These are phyloP conservation scores for Vachellia collinsii DNA, from an alignment of 306 rosid species.

Conservation along the genomic window DNA sequence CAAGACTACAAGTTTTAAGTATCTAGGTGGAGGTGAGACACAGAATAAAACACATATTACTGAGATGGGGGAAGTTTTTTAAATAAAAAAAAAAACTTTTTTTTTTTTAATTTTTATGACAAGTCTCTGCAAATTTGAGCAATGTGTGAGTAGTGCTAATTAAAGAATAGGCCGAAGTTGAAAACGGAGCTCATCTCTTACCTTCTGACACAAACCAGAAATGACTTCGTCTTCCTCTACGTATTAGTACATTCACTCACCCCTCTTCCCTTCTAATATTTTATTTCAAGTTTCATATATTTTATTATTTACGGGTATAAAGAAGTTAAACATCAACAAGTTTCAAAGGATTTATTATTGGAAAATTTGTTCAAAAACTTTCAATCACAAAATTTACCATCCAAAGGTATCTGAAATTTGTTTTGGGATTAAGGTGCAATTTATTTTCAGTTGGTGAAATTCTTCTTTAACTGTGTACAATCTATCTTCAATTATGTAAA, in stretches of 20 bases:
- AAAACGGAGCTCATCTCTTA: background rate
- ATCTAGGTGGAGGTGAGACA: background rate
- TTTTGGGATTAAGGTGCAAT: too few species aligned
- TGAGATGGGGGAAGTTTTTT: background rate
- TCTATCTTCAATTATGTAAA: too few species aligned
- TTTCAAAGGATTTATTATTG: too few species aligned
- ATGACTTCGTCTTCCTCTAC: background rate
- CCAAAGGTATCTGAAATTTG: too few species aligned
- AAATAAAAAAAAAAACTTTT: background rate
- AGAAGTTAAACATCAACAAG: too few species aligned
- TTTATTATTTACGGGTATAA: too few species aligned
- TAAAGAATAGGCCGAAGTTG: slow-evolving; percentile 7
- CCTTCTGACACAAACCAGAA: background rate
- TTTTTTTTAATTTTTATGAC: background rate
- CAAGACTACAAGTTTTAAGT: background rate
- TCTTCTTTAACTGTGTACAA: too few species aligned
- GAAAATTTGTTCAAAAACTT: too few species aligned
- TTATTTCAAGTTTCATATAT: background rate
- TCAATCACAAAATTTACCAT: too few species aligned
- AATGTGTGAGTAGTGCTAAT: background rate
- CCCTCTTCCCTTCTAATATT: background rate
- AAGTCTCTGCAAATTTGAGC: background rate
- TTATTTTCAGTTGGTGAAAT: too few species aligned
- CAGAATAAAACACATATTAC: background rate
- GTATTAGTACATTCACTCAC: background rate